Evolutionary conservation across 805 yeast species (phyloP).

Genomic region (Crinitomyces ghanaensis): DNA sequence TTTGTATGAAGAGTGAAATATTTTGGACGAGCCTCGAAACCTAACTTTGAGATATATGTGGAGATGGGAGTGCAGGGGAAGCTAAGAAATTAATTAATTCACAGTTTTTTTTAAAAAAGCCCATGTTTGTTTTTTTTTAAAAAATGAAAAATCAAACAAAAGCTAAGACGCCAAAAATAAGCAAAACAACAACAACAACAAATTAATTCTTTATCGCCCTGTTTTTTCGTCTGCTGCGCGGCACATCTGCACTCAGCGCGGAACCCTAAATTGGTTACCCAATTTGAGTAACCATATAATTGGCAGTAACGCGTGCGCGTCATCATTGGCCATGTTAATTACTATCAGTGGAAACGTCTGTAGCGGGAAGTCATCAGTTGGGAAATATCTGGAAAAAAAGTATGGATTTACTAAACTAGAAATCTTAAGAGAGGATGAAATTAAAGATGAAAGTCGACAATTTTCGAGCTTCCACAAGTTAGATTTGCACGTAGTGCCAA

Average conservation of each 20-base stretch:
- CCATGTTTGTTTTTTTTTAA: too few species aligned
- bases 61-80: too few species aligned
- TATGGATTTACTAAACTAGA: conserved; percentile 38
- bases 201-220: too few species aligned
- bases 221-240: too few species aligned
- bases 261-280: neutral
- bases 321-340: conserved; percentile 61
- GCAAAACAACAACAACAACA: too few species aligned
- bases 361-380: conserved; percentile 58
- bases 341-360: conserved; percentile 63
- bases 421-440: neutral
- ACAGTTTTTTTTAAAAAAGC: too few species aligned
- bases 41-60: too few species aligned
- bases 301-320: too few species aligned
- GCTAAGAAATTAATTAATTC: too few species aligned
- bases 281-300: too few species aligned
- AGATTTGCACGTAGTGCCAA: conserved; percentile 47
- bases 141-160: too few species aligned
- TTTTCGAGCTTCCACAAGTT: conserved; percentile 30
- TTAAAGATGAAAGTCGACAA: neutral
- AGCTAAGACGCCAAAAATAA: too few species aligned
- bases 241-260: neutral
- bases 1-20: neutral
- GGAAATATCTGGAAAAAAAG: conserved; percentile 41
- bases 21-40: neutral